Base-by-base conservation (phyloP, 2,329 filamentous ascomycete species). In the Aspergillus puulaauensis region DNA sequence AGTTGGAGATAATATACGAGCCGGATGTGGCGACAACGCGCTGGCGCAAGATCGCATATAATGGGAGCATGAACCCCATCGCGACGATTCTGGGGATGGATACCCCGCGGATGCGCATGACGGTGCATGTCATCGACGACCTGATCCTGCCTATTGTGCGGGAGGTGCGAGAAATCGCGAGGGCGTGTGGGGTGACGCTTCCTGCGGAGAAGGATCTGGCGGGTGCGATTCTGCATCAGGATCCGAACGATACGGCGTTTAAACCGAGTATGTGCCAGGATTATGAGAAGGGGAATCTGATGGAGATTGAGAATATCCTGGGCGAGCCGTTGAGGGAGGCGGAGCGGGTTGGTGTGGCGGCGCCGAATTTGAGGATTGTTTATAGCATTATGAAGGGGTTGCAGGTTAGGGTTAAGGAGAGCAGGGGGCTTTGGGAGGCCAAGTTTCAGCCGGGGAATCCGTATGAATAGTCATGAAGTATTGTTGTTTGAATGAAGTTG, bases 261-360 rank as follows among this genome's bases (percentile, higher is more conserved):
- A 40, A 40, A 57, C 83, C 82, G 0, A 83, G 81, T 63, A 85
- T 85, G 83, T 74, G 77, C 15, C 76, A 79, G 53, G 83, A 86
- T 68, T 66, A 79, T 2, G 70, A 75, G 37, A 84, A 84, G 73
- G 76, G 68, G 49, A 54, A 57, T 37, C 54, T 77, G 52, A 80
- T 83, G 58, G 83, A 86, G 67, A 77, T 79, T 48, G 82, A 86
- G 66, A 83, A 80, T 60, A 76, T 86, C 37, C 68, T 85, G 3
- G 83, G 83, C 1, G 83, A 85, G 70, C 82, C 83, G n/a, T 59
- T 86, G 46, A 71, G 80, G 3, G 82, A 82, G 62, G 83, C 78
- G 0, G 76, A 77, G 61, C 67, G 66, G 33, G 68, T 73, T 0
- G 82, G 82, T 1, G 81, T 86, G 8, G 39, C 63, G 3, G 66